Evolutionary conservation across 257 asterid genomes (phyloP).

Genomic region (Solanum lignicaule): DNA sequence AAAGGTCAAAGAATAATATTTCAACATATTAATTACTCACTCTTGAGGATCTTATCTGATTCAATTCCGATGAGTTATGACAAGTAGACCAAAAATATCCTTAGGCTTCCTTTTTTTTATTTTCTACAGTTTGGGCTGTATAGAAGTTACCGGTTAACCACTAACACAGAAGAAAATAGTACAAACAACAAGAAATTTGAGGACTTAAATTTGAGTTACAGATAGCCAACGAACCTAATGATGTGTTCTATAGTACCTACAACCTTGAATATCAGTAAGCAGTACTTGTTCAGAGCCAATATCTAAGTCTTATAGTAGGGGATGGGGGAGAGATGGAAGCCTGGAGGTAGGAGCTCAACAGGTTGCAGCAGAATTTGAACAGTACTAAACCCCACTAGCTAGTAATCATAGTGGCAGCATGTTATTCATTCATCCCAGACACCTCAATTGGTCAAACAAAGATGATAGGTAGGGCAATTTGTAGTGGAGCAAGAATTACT

Average conservation of each 20-base stretch:
- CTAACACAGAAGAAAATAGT: neutral
- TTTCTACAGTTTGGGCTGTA: neutral
- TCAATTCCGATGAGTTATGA: neutral
- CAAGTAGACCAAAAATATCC: neutral
- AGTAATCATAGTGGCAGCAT: neutral
- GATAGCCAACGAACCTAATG: neutral
- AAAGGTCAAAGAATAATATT: neutral
- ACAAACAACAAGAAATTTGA: neutral
- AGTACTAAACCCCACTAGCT: neutral
- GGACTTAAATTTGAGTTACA: neutral
- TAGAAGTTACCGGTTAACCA: neutral
- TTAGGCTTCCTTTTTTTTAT: neutral
- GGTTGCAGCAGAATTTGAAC: neutral
- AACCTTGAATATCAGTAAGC: neutral
- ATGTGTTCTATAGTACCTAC: neutral
- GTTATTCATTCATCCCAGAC: neutral
- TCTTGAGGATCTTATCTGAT: neutral
- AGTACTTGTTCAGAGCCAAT: neutral
- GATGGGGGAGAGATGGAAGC: neutral
- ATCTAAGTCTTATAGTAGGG: neutral
- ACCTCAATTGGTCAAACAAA: neutral
- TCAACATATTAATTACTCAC: neutral
- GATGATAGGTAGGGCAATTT: neutral
- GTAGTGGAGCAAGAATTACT: neutral
- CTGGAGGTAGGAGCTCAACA: neutral